Evolutionary conservation across 1,284 basidiomycete genomes (phyloP), one percentile per base, ranked within the genome.

Genomic region (Tausonia pullulans): DNA sequence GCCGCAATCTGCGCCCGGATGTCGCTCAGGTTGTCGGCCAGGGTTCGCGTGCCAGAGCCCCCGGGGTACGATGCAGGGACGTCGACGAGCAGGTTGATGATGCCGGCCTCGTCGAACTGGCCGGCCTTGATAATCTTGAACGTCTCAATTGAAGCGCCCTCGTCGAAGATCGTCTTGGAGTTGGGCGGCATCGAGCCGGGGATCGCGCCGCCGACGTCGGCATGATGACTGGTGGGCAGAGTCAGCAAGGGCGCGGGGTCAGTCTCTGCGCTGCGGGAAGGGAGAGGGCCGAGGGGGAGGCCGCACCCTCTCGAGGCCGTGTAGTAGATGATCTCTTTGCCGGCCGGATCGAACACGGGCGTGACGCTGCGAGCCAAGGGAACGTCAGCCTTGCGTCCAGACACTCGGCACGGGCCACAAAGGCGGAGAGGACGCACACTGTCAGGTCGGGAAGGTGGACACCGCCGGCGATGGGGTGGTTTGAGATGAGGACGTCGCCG

Each of bases 71-170:
- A 81, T 4, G 85, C 87, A 0, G 94, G 94, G 46, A 48, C 46
- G 68, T 86, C 85, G n/a, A 88, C 87, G 61, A 94, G 78, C 69
- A 88, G 82, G 62, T 87, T 84, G 50, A 86, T 75, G n/a, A 98
- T 77, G 0, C 85, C 87, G 52, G 86, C 81, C 62, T 81, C 80
- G 73, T 97, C 85, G 73, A 91, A 97, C 6, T 86, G 76, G 5
- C 94, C 92, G 27, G 82, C 81, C 56, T 83, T 79, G 11, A 98
- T 94, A 68, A 98, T 86, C 77, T 96, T 98, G 82, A 98, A 92
- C 72, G 87, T 88, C 68, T 85, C 82, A 66, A 97, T 56, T 67
- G 9, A 64, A 14, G 48, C 58, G 14, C 58, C 58, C 58, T 60
- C 58, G 16, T 60, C 16, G 16, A 16, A 60, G 48, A 60, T 46